Base-by-base conservation (phyloP, 768 basidiomycete genomes). In the Kwoniella mangroviensis region DNA sequence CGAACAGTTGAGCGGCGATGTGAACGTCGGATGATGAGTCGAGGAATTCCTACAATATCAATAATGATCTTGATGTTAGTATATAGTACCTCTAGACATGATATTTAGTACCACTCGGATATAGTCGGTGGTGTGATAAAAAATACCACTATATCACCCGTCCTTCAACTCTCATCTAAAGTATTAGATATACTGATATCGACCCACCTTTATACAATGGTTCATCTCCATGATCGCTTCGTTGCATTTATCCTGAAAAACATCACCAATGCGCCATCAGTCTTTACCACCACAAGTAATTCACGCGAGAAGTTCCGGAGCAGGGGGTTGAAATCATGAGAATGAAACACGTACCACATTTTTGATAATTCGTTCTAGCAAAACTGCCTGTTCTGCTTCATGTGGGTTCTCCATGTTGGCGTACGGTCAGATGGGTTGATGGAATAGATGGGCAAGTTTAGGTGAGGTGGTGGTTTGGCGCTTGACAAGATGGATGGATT, bases 221-320 rank as follows among this genome's bases (percentile, higher is more conserved):
- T 96, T 96, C 69, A 97, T 86, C 80, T 96, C 94, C 26, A 90
- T 82, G 66, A 97, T 88, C 84, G 90, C 90, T 83, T 98, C 94
- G 41, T 93, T 93, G 83, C 93, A 95, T 84, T 94, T 94, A 63
- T 92, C 92, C 94, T 94, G 74, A 24, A 40, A 40, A 40, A 26
- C 24, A 21, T 17, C 4, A 34, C 11, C 28, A 41, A 21, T 28
- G 26, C 58, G 40, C 58, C 34, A 60, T 57, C n/a, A 24, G 13
- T 56, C 2, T 21, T 22, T 40, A 61, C 4, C 40, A 63, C 40
- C 22, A 34, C 12, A 10, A 10, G n/a, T 19, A 6, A 42, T 52
- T 17, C 57, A 54, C 13, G 22, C 43, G 42, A 15, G 15, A 65
- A 43, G 40, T 4, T 22, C 54, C 21, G 21, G 12, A 34, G 28